Percentiles rank a stretch among this genome's conserved stretches.
phyloP scores from a whole-genome alignment of 2,329 filamentous ascomycete species.

The Stachybotrys elegans region DNA sequence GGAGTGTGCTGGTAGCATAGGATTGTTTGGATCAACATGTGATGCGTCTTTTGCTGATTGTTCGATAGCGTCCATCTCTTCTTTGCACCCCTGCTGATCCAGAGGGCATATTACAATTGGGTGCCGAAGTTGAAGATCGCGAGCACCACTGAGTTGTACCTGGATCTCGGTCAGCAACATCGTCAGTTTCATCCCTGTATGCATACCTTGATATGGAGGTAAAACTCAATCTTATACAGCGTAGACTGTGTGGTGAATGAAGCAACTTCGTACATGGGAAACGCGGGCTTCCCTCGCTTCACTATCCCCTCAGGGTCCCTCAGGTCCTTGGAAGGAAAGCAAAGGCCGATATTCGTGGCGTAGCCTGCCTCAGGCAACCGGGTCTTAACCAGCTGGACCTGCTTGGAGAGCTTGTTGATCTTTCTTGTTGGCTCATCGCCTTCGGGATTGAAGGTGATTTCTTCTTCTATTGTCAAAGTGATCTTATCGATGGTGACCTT shows the following conservation, averaged over 20 bases:
- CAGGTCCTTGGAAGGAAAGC: constrained; percentile 86
- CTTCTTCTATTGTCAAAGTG: constrained; percentile 89
- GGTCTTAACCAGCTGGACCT: constrained; percentile 73
- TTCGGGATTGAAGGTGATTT: constrained; percentile 98
- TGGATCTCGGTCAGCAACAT: too few species aligned
- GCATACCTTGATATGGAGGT: constrained; percentile 81
- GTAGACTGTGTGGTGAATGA: constrained; percentile 93
- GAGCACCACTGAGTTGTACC: constrained; percentile 82
- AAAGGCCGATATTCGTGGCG: constrained; percentile 83
- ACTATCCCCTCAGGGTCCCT: constrained; percentile 84
- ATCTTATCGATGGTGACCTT: constrained; percentile 93
- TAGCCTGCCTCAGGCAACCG: constrained; percentile 89
- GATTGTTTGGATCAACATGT: constrained; percentile 80
- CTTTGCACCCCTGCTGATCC: constrained; percentile 92
- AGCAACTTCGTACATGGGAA: constrained; percentile 81
- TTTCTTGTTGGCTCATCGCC: constrained; percentile 92
- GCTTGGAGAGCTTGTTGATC: constrained; percentile 79
- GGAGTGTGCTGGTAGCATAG: constrained; percentile 80
- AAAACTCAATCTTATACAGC: constrained; percentile 98
- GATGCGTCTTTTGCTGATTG: constrained; percentile 91
- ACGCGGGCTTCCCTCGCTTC: constrained; percentile 76
- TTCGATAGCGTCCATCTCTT: constrained; percentile 98
- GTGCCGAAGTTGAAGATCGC: constrained; percentile 83
- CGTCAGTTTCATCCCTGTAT: neutral
- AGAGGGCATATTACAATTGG: constrained; percentile 94